Evolutionary conservation across 176 grass and related monocot species (phyloP).

Genomic region (Zea mays): DNA sequence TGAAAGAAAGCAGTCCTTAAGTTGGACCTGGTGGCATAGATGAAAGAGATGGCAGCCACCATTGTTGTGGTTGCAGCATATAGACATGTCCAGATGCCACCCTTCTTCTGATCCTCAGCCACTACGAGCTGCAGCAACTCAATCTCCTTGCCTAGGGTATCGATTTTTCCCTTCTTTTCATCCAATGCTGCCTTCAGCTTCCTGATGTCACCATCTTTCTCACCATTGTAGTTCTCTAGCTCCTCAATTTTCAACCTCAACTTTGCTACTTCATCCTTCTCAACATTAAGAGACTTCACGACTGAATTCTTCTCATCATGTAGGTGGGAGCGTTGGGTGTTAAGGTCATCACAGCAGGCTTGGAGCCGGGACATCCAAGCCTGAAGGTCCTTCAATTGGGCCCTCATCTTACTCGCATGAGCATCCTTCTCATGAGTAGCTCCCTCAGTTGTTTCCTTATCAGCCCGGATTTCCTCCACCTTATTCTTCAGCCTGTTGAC

Average conservation of each 20-base stretch:
- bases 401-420: slow-evolving; percentile 30
- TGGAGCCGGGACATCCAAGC: slow-evolving; percentile 46
- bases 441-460: slow-evolving; percentile 39
- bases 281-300: slow-evolving; percentile 32
- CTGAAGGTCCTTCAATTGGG: slow-evolving; percentile 41
- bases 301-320: slow-evolving; percentile 44
- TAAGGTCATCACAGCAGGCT: slow-evolving; percentile 16
- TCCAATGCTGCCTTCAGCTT: slow-evolving; percentile 31
- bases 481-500: slow-evolving; percentile 32
- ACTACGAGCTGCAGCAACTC: slow-evolving; percentile 49
- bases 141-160: slow-evolving; percentile 31
- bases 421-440: slow-evolving; percentile 33
- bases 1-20: slow-evolving; percentile 29
- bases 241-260: slow-evolving; percentile 47
- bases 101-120: slow-evolving; percentile 46
- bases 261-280: slow-evolving; percentile 37
- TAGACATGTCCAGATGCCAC: slow-evolving; percentile 59
- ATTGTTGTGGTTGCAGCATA: slow-evolving; percentile 52
- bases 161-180: slow-evolving; percentile 43
- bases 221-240: slow-evolving; percentile 39
- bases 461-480: slow-evolving; percentile 39
- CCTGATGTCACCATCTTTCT: slow-evolving; percentile 47
- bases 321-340: slow-evolving; percentile 10
- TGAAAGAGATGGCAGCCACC: slow-evolving; percentile 61
- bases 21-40: slow-evolving; percentile 46